Conservation (phyloP, 495 filamentous ascomycete species). For the Talaromyces ruber region DNA sequence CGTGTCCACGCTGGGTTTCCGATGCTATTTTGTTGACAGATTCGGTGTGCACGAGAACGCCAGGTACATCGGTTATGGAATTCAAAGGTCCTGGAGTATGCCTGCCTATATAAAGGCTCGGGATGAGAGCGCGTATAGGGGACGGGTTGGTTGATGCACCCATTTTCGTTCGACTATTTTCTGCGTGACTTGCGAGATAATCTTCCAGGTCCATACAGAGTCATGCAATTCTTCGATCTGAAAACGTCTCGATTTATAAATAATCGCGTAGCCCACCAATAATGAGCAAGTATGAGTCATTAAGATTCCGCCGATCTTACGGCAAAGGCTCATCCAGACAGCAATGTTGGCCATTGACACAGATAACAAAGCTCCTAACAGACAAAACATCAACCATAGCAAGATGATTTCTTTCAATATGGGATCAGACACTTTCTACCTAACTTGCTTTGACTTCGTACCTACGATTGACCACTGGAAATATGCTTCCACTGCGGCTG, state of each 20-base stretch:
- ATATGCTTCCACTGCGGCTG: background rate
- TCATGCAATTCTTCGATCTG: too few species aligned
- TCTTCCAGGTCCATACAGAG: too few species aligned
- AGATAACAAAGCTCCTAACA: background rate
- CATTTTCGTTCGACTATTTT: background rate
- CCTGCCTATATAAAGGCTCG: conserved; percentile 25
- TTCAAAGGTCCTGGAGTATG: conserved; percentile 35
- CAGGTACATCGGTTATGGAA: conserved; percentile 41
- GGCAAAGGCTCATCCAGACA: too few species aligned
- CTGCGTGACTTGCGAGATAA: too few species aligned
- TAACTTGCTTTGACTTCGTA: background rate
- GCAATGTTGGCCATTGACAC: too few species aligned
- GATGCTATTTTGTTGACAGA: conserved; percentile 14
- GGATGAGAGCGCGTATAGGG: conserved; percentile 32
- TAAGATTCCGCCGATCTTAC: background rate
- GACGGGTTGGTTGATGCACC: background rate
- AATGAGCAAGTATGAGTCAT: background rate
- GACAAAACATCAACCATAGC: background rate
- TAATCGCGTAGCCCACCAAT: background rate
- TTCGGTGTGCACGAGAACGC: conserved; percentile 38
- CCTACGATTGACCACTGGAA: background rate
- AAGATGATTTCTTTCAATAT: background rate
- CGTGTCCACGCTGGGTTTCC: conserved; percentile 8
- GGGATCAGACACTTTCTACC: background rate
- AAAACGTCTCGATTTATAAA: background rate